These are phyloP conservation scores for Litchi chinensis DNA, from an alignment of 345 rosid genomes.

Conservation along the genomic window DNA sequence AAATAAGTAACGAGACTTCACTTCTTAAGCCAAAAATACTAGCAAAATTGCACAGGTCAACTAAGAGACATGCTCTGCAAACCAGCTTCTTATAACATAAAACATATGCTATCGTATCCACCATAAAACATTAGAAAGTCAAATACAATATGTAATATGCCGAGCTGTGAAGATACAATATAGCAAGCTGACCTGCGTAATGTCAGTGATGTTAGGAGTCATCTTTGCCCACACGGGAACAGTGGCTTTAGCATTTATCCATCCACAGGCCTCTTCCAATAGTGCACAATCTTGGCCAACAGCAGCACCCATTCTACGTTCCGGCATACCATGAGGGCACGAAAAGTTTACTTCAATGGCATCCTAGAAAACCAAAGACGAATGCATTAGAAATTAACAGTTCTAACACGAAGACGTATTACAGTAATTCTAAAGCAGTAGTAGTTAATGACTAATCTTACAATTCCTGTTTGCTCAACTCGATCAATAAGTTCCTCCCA, in stretches of 20 bases:
- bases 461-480: conserved; percentile 94
- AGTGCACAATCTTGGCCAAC: conserved; percentile 91
- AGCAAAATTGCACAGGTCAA: background rate
- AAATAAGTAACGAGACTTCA: background rate
- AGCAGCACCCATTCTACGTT: conserved; percentile 98
- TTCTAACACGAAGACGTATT: background rate
- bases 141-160: background rate
- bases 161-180: background rate
- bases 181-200: conserved; percentile 60
- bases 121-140: background rate
- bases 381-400: background rate
- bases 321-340: conserved; percentile 99
- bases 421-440: background rate
- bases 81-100: background rate
- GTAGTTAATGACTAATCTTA: conserved; percentile 41
- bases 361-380: conserved; percentile 49
- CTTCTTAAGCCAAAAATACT: background rate
- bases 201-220: conserved; percentile 99
- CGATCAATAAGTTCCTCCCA: conserved; percentile 98
- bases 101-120: background rate
- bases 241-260: conserved; percentile 95
- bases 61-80: background rate
- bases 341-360: conserved; percentile 95
- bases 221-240: conserved; percentile 99
- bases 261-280: conserved; percentile 86